These are phyloP conservation scores for Trypanosoma scelopori DNA, from an alignment of 208 protist species.

Conservation along the genomic window DNA sequence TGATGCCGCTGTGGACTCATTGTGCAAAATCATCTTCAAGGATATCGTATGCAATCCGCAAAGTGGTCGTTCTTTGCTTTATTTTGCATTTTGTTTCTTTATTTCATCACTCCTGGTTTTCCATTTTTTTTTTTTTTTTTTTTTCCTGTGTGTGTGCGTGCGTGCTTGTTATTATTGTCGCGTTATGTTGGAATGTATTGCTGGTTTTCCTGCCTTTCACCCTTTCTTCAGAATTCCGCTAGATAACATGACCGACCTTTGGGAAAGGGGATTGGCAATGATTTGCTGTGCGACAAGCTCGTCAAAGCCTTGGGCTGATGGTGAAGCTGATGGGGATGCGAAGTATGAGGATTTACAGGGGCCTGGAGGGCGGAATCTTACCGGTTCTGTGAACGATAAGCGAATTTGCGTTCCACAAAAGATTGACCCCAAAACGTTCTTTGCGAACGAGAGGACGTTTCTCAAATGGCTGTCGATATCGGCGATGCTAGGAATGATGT, in stretches of 20 bases:
- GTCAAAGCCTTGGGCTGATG: constrained; percentile 85
- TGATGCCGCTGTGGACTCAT: not conserved
- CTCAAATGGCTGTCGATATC: constrained; percentile 92
- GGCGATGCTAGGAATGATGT: constrained; percentile 88
- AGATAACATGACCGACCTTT: constrained; percentile 16
- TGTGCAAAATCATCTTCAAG: too few species aligned
- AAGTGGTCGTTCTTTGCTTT: too few species aligned
- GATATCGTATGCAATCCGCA: too few species aligned
- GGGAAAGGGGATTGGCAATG: constrained; percentile 60
- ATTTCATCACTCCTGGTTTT: too few species aligned
- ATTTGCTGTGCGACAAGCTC: constrained; percentile 67
- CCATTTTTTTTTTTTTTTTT: not conserved
- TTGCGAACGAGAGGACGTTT: constrained; percentile 93
- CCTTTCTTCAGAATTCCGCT: too few species aligned
- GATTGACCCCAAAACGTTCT: constrained; percentile 93
- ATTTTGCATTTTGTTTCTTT: too few species aligned
- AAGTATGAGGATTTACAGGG: constrained; percentile 78
- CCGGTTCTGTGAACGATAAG: constrained; percentile 85
- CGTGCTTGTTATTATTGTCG: not conserved
- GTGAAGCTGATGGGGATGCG: constrained; percentile 85
- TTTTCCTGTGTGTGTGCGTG: not conserved
- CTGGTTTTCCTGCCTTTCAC: too few species aligned
- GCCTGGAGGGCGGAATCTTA: constrained; percentile 67
- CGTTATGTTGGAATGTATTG: too few species aligned
- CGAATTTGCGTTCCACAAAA: constrained; percentile 90